These are phyloP conservation scores for Glonium stellatum DNA, from an alignment of 495 filamentous ascomycete species.

Conservation along the genomic window DNA sequence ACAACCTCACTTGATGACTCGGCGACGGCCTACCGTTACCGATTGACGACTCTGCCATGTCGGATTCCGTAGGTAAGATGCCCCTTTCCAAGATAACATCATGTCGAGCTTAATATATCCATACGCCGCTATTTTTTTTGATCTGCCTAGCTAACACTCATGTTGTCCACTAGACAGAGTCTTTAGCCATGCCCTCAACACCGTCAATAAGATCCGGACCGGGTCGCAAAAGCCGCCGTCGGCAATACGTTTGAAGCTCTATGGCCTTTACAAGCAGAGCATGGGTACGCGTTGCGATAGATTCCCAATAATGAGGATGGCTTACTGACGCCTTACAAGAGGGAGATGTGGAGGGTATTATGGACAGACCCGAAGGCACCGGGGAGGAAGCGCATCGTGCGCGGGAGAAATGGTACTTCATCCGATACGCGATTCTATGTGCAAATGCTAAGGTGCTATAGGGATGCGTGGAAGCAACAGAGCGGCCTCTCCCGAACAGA, in stretches of 20 bases:
- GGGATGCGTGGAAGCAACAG: constrained; percentile 89
- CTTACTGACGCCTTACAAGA: constrained; percentile 44
- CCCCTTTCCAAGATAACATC: not conserved
- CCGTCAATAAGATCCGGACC: constrained; percentile 93
- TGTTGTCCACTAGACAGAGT: constrained; percentile 63
- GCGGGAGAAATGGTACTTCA: constrained; percentile 54
- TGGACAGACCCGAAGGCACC: constrained; percentile 67
- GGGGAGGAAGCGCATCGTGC: constrained; percentile 48
- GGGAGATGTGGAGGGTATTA: constrained; percentile 87
- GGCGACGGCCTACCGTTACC: not conserved
- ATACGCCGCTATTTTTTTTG: not conserved
- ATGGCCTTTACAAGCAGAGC: constrained; percentile 97
- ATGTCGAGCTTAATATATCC: no score
- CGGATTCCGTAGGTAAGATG: constrained; percentile 29
- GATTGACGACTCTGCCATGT: constrained; percentile 18
- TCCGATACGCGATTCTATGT: constrained; percentile 12
- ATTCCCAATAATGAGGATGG: not conserved
- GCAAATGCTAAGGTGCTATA: constrained; percentile 13
- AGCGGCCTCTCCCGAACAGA: constrained; percentile 75
- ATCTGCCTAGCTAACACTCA: not conserved
- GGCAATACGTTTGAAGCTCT: constrained; percentile 76
- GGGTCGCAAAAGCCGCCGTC: constrained; percentile 82
- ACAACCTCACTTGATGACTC: constrained; percentile 23
- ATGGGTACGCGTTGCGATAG: constrained; percentile 54
- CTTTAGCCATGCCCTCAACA: constrained; percentile 97